A percentile compares a stretch with the other conserved stretches of the same genome.
Conservation (phyloP, 495 filamentous ascomycete species). For the Friedmanniomyces simplex region DNA sequence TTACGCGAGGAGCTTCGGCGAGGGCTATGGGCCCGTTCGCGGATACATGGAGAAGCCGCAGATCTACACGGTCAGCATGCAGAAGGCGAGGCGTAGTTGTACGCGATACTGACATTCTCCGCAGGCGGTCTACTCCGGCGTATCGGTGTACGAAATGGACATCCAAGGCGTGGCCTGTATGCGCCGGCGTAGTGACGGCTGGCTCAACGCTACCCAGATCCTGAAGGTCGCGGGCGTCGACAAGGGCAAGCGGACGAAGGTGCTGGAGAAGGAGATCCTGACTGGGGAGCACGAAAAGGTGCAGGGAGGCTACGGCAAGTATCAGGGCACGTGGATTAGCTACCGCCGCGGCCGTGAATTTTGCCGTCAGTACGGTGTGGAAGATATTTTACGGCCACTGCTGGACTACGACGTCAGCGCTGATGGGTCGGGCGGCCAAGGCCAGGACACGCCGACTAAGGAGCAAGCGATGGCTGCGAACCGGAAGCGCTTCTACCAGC, state of each 20-base stretch:
- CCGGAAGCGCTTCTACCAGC: conserved; percentile 80
- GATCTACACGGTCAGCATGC: conserved; percentile 23
- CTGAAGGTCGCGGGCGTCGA: conserved; percentile 93
- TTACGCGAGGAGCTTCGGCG: conserved; percentile 19
- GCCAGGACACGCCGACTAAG: conserved; percentile 79
- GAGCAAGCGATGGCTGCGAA: conserved; percentile 98
- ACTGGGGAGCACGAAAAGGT: conserved; percentile 96
- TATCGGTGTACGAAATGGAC: conserved; percentile 96
- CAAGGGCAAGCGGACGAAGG: conserved; percentile 94
- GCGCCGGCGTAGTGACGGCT: conserved; percentile 82
- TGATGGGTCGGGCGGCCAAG: conserved; percentile 56
- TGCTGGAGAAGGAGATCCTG: conserved; percentile 93
- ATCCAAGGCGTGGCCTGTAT: conserved; percentile 85
- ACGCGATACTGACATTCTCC: background rate
- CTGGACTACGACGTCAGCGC: conserved; percentile 80
- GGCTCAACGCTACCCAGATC: conserved; percentile 92
- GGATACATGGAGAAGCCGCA: conserved; percentile 19
- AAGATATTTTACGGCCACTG: conserved; percentile 72
- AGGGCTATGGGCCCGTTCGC: background rate
- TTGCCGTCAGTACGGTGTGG: conserved; percentile 86
- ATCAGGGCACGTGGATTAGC: conserved; percentile 96
- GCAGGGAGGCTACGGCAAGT: conserved; percentile 96
- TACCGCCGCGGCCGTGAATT: conserved; percentile 85
- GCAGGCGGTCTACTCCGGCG: conserved; percentile 87
- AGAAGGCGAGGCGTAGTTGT: background rate